phyloP scores from a whole-genome alignment of 257 asterid genomes.

The Nicotiana sylvestris region DNA sequence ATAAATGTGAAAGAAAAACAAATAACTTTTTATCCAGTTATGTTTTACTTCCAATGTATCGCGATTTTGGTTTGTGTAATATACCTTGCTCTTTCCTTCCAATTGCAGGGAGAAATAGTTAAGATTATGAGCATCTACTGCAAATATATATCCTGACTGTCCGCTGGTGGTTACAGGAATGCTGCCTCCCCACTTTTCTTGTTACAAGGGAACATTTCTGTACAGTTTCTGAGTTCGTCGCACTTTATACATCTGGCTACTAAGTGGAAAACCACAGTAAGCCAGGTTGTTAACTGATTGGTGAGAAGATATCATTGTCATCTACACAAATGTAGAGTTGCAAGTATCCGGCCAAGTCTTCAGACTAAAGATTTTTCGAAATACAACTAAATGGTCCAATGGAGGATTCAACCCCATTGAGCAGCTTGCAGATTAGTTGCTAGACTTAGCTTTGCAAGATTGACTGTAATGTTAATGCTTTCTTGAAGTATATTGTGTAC shows the following conservation, averaged over 20 bases:
- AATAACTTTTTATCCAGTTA: background rate
- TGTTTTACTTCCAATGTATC: background rate
- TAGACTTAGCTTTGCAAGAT: background rate
- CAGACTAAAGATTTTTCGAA: background rate
- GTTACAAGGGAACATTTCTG: background rate
- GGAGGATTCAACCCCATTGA: conserved; percentile 10
- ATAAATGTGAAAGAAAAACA: background rate
- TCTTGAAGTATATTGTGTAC: background rate
- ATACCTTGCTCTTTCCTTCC: background rate
- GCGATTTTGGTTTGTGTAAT: background rate
- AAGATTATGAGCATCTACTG: background rate
- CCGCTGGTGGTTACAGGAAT: background rate
- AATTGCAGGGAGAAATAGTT: background rate
- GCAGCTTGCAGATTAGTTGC: background rate
- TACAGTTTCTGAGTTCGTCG: background rate
- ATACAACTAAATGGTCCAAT: background rate
- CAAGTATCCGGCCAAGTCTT: background rate
- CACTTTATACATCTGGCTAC: background rate
- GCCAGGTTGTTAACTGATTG: background rate
- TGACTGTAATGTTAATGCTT: background rate
- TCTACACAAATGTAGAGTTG: conserved; percentile 10
- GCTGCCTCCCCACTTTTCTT: background rate
- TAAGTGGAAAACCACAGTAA: background rate
- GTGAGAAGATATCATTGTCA: background rate
- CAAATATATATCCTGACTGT: background rate